Percentiles rank a stretch among this genome's conserved stretches.
Conservation (phyloP, 257 asterid species). For the Forsythia suspensa region DNA sequence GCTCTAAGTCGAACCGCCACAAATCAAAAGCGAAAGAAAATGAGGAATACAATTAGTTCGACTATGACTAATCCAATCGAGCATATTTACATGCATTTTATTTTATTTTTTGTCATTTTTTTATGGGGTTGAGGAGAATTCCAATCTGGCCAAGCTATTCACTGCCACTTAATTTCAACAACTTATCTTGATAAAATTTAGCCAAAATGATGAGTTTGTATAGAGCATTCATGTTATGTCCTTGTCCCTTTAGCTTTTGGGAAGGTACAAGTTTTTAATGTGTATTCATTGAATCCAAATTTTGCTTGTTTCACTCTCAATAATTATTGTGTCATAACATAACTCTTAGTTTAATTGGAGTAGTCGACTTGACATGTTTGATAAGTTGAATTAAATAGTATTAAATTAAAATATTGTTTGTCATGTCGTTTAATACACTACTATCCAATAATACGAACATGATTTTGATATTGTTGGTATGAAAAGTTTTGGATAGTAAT, state of each 20-base stretch:
- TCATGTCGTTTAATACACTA: too few relatives aligned
- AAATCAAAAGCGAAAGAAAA: too few relatives aligned
- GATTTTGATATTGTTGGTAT: not conserved
- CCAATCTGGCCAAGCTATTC: not conserved
- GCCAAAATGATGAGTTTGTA: conserved; percentile 3
- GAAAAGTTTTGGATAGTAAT: not conserved
- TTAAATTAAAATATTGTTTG: too few relatives aligned
- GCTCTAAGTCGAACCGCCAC: too few relatives aligned
- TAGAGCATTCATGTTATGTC: conserved; percentile 32
- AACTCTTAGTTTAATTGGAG: not conserved
- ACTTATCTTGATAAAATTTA: not conserved
- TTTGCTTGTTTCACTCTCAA: not conserved
- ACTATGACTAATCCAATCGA: not conserved
- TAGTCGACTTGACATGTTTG: not conserved
- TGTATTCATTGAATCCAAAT: conserved; percentile 16
- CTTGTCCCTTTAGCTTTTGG: not conserved
- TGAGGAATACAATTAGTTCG: not conserved
- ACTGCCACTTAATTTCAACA: not conserved
- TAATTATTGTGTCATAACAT: conserved; percentile 9
- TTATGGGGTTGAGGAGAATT: not conserved
- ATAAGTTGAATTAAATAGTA: too few relatives aligned
- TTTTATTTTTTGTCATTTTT: not conserved
- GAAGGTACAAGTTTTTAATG: not conserved
- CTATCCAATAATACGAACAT: not conserved
- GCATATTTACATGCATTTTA: not conserved